phyloP scores from a whole-genome alignment of 2,329 filamentous ascomycete species.

The Penicillium palitans region DNA sequence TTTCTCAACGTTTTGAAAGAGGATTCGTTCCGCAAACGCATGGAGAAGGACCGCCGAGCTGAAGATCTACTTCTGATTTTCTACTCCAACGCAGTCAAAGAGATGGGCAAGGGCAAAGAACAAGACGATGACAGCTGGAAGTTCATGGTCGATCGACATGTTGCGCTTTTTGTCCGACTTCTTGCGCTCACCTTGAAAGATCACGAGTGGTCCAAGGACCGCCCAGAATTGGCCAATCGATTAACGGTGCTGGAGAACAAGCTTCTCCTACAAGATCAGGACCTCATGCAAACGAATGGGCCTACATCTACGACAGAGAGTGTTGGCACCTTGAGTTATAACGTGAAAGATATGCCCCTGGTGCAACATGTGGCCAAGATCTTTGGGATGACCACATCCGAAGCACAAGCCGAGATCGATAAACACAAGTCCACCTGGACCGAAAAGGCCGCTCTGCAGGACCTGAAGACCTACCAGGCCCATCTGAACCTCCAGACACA shows the following conservation, averaged over 20 bases:
- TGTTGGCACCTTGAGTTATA: constrained; percentile 78
- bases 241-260: constrained; percentile 86
- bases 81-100: constrained; percentile 91
- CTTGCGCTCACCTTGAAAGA: constrained; percentile 77
- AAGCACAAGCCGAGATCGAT: constrained; percentile 86
- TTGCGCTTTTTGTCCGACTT: constrained; percentile 89
- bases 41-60: constrained; percentile 90
- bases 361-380: constrained; percentile 84
- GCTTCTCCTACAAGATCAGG: constrained; percentile 88
- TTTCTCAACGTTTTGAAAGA: constrained; percentile 94
- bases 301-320: constrained; percentile 71
- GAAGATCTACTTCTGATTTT: constrained; percentile 95
- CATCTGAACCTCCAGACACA: constrained; percentile 77
- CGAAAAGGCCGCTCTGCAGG: constrained; percentile 82
- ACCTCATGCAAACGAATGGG: constrained; percentile 67
- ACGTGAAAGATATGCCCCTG: constrained; percentile 95
- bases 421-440: constrained; percentile 80
- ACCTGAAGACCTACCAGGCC: constrained; percentile 91
- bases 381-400: constrained; percentile 75
- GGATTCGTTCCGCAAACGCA: constrained; percentile 79
- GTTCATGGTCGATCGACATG: constrained; percentile 85
- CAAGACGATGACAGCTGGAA: constrained; percentile 87
- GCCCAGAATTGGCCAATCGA: constrained; percentile 77
- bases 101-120: constrained; percentile 74
- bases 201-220: constrained; percentile 80